Percentiles rank a stretch among this genome's conserved stretches.
phyloP scores from a whole-genome alignment of 176 grass and related monocot species.

The Panicum miliaceum region DNA sequence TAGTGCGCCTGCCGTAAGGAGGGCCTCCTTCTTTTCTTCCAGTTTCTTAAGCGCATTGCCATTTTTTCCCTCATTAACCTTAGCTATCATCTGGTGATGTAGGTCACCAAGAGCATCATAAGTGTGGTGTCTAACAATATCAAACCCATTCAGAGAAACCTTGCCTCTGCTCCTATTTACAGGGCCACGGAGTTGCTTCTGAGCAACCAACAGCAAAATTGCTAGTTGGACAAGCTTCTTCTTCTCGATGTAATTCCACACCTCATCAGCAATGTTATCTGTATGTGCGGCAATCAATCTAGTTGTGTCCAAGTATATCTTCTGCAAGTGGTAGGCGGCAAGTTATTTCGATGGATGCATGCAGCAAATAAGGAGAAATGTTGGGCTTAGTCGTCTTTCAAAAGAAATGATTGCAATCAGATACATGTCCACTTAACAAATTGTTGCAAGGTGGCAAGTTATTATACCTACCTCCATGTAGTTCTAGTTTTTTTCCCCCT shows the following conservation, averaged over 20 bases:
- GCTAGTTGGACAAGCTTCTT: neutral
- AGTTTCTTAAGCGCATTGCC: neutral
- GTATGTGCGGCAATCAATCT: conserved; percentile 25
- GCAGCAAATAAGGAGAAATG: neutral
- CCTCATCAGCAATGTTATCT: neutral
- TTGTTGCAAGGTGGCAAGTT: too few species aligned
- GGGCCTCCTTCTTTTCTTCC: conserved; percentile 1
- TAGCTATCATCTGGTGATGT: neutral
- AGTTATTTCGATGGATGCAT: neutral
- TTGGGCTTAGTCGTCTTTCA: too few species aligned
- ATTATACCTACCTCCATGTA: too few species aligned
- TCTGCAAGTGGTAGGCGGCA: neutral
- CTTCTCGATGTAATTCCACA: neutral
- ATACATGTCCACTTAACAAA: too few species aligned
- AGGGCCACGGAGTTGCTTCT: neutral
- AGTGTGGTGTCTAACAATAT: neutral
- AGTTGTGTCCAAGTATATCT: conserved; percentile 27
- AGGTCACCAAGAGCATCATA: neutral
- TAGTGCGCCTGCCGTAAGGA: neutral
- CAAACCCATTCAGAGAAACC: too few species aligned
- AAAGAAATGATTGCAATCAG: too few species aligned
- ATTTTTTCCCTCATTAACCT: neutral
- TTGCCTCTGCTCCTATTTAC: neutral
- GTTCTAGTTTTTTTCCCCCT: too few species aligned
- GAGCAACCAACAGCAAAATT: conserved; percentile 25